A percentile compares a stretch with the other conserved stretches of the same genome.
phyloP scores from a whole-genome alignment of 352 stramenopile genomes.

The Phytophthora podocarpi region DNA sequence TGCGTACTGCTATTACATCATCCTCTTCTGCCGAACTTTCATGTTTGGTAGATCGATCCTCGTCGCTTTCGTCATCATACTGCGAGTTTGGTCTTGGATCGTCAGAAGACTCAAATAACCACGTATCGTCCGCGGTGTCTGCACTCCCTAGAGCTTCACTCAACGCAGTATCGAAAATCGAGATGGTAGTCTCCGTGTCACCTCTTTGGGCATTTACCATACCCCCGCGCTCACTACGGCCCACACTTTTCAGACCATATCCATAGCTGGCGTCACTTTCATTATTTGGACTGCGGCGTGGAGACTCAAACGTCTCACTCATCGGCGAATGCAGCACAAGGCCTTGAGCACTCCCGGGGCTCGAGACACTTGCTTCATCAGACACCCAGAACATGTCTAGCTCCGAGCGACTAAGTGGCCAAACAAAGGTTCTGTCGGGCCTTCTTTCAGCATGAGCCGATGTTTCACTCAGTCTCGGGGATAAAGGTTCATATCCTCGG shows the following conservation, averaged over 20 bases:
- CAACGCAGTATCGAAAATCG: slow-evolving; percentile 24
- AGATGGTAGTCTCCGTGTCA: slow-evolving; percentile 41
- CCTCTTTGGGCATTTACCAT: slow-evolving; percentile 27
- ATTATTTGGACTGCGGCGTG: slow-evolving; percentile 23
- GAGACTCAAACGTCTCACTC: slow-evolving; percentile 15
- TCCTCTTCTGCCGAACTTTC: slow-evolving; percentile 19
- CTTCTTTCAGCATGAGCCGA: slow-evolving; percentile 13
- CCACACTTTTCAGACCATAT: slow-evolving; percentile 11
- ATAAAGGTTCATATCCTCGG: slow-evolving; percentile 5
- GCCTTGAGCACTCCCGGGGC: slow-evolving; percentile 1
- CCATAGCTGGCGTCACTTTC: slow-evolving; percentile 15
- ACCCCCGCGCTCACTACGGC: slow-evolving; percentile 16
- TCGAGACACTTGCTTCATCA: slow-evolving; percentile 18
- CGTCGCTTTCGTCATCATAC: slow-evolving; percentile 12
- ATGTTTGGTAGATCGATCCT: slow-evolving; percentile 12
- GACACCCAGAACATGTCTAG: slow-evolving; percentile 22
- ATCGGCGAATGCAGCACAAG: slow-evolving; percentile 12
- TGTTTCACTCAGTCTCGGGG: slow-evolving; percentile 13
- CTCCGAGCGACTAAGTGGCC: slow-evolving; percentile 25
- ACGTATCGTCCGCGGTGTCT: slow-evolving; percentile 25
- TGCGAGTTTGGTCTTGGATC: slow-evolving; percentile 1
- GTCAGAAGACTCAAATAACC: slow-evolving; percentile 35
- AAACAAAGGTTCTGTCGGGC: slow-evolving; percentile 18
- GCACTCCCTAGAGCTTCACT: slow-evolving; percentile 26
- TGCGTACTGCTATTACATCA: neutral